phyloP scores from a whole-genome alignment of 2,329 filamentous ascomycete genomes.

The Neonectria neomacrospora region DNA sequence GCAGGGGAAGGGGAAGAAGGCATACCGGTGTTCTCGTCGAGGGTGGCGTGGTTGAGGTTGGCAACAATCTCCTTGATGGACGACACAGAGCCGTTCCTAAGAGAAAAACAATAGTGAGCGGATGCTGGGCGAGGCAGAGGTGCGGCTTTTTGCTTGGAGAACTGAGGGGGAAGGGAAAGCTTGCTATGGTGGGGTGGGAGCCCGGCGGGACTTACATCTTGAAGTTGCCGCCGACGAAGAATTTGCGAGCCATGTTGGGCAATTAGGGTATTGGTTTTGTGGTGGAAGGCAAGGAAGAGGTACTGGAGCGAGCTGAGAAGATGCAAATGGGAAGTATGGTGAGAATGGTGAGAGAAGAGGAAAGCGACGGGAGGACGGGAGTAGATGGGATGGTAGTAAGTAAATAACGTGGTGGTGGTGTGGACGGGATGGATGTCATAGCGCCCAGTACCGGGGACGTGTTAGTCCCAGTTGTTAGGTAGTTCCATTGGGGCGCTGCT shows the following conservation, averaged over 20 bases:
- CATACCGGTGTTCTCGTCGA: constrained; percentile 80
- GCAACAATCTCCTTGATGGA: constrained; percentile 91
- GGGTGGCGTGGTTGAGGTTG: constrained; percentile 85
- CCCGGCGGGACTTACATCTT: constrained; percentile 79
- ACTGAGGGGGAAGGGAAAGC: constrained; percentile 32
- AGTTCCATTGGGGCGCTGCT: not conserved
- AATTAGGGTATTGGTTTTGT: constrained; percentile 34
- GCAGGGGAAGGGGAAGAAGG: constrained; percentile 35
- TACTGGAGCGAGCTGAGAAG: not conserved
- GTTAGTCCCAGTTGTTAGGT: not conserved
- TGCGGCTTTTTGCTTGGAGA: constrained; percentile 46
- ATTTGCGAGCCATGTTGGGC: constrained; percentile 88
- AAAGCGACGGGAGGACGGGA: not conserved
- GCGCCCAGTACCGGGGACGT: not conserved
- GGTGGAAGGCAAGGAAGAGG: constrained; percentile 10
- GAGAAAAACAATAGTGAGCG: constrained; percentile 25
- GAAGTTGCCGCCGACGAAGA: constrained; percentile 99
- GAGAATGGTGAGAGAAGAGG: not conserved
- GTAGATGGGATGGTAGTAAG: not conserved
- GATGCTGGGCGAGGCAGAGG: constrained; percentile 16
- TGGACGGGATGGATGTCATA: not conserved
- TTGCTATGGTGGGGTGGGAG: constrained; percentile 41
- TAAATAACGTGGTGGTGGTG: constrained; percentile 7
- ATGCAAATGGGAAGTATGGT: not conserved
- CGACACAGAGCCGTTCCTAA: constrained; percentile 91